Base-by-base conservation (phyloP, 2,329 filamentous ascomycete species). In the Gnomoniopsis smithogilvyi region DNA sequence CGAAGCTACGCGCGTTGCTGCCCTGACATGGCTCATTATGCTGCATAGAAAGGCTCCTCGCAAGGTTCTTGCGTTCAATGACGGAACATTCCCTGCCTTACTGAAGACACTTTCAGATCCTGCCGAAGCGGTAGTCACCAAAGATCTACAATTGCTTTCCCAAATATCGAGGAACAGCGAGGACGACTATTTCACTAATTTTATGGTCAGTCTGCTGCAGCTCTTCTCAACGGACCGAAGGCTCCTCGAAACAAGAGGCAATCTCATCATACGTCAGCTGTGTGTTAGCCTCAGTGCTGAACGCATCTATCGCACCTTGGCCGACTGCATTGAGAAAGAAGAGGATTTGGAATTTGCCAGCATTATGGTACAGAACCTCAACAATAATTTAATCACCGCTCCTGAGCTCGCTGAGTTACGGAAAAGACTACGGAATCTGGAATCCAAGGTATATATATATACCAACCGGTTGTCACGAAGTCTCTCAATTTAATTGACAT, bases 291-390 rank as follows among this genome's bases (percentile, higher is more conserved):
- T 99, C 30, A 97, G 93, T 64, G 90, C 95, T 0, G 95, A 99
- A 72, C 86, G 93, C 49, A 99, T 99, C 60, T 99, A 98, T 69
- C 87, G 95, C 34, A 98, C 92, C 2, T 80, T 99, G 64, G 96
- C 95, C 26, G 95, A 99, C 67, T 97, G 95, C 66, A 90, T 99
- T 11, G 95, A 98, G 73, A 96, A 93, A 69, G 95, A 99, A 72
- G 95, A 98, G 75, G 95, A 99, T 70, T 86, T 99, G 46, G 96
- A 99, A 72, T 99, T 99, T 74, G 94, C 95, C 17, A 97, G 94
- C 70, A 98, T 99, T 67, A 99, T 99, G 95, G 92, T 99, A 33
- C 95, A 99, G 72, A 98, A 98, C 68, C 81, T 99, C 54, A 99
- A 99, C 77, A 99, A 99, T 73, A 99, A 99, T 68, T 86, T 99